Percentiles rank a stretch among this genome's conserved stretches.
Evolutionary conservation across 768 basidiomycete genomes (phyloP).

Genomic region (Rhodotorula kratochvilovae): DNA sequence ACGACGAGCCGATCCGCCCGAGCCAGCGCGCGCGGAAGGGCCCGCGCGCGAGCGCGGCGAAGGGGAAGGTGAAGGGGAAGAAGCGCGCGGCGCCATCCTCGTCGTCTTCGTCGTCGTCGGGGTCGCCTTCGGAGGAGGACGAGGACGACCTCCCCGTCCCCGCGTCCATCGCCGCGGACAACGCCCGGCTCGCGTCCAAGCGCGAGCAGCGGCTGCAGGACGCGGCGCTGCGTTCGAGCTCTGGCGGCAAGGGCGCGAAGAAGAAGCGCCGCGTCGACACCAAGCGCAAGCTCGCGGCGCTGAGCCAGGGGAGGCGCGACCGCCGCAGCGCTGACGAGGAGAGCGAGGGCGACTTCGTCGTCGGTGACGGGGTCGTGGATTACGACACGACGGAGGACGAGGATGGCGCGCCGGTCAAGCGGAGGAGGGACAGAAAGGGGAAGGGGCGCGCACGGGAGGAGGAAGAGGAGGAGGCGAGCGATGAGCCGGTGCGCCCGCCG

Average conservation of each 20-base stretch:
- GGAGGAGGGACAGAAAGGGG: background rate
- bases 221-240: background rate
- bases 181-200: background rate
- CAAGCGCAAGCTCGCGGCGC: background rate
- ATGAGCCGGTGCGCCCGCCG: no score
- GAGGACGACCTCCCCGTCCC: slow-evolving; percentile 7
- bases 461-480: background rate
- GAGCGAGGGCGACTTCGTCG: slow-evolving; percentile 5
- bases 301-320: slow-evolving; percentile 5
- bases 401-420: background rate
- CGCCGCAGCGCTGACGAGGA: slow-evolving; percentile 15
- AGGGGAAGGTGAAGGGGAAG: slow-evolving; percentile 2
- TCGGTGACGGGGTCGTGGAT: slow-evolving; percentile 11
- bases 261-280: background rate
- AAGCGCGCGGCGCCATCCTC: slow-evolving; percentile 1
- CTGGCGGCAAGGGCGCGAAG: background rate
- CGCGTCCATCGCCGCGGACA: background rate
- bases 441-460: background rate
- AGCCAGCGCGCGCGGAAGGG: background rate
- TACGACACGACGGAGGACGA: slow-evolving; percentile 3
- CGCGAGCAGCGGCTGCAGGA: background rate
- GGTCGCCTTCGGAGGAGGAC: background rate
- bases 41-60: background rate
- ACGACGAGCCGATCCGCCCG: background rate
- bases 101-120: background rate